A percentile compares a stretch with the other conserved stretches of the same genome.
These are phyloP conservation scores for Apostasia shenzhenica DNA, from an alignment of 106 monocot species.

Conservation along the genomic window DNA sequence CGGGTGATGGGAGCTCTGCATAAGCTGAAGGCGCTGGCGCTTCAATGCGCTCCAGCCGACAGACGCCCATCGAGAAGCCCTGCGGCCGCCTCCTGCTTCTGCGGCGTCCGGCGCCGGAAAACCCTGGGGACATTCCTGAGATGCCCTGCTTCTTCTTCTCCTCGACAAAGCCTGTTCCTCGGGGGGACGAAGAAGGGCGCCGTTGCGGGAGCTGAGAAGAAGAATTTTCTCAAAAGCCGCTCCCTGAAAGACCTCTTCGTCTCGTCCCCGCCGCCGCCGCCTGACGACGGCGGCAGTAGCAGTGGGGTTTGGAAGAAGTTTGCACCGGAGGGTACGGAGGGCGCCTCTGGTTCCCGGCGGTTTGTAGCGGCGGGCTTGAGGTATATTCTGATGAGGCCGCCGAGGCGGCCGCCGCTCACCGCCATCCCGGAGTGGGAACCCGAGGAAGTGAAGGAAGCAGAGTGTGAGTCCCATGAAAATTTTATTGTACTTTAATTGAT, in stretches of 20 bases:
- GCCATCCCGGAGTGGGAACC: slow-evolving; percentile 1
- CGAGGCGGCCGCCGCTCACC: slow-evolving; percentile 1
- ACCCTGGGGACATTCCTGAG: background rate
- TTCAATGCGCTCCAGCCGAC: background rate
- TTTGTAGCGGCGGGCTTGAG: background rate
- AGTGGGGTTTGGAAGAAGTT: background rate
- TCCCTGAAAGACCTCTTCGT: slow-evolving; percentile 9
- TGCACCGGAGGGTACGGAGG: background rate
- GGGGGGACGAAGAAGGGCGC: background rate
- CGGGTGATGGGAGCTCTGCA: background rate
- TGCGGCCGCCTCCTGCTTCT: background rate
- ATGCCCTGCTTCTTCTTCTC: background rate
- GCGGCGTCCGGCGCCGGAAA: background rate
- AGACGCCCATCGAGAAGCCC: too few species aligned
- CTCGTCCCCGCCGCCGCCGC: background rate
- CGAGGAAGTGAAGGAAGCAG: background rate
- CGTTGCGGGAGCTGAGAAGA: background rate
- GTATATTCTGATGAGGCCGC: background rate
- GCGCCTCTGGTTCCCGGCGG: background rate
- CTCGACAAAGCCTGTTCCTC: background rate
- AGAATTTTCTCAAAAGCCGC: background rate
- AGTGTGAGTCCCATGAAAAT: too few species aligned
- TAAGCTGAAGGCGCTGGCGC: background rate
- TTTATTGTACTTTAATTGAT: too few species aligned
- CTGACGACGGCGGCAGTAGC: background rate